Conservation (phyloP, 192 early-diverging fungal species). For the Helicostylum pulchrum region DNA sequence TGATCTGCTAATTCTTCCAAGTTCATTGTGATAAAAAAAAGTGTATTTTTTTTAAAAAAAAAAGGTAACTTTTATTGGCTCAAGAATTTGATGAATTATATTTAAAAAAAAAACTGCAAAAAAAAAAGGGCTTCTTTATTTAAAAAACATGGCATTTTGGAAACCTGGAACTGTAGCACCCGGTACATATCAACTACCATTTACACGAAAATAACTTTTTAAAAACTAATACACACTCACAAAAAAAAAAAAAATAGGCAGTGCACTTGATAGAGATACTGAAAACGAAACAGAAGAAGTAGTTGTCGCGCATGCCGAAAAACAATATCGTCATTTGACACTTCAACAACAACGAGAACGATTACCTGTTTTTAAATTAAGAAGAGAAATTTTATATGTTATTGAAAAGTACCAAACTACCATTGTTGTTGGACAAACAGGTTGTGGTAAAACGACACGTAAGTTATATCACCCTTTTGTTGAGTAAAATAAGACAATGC, state of each 20-base stretch:
- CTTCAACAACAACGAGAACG: constrained; percentile 76
- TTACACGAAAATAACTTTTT: not conserved
- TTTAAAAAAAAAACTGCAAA: no score
- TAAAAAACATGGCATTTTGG: constrained; percentile 51
- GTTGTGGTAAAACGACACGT: constrained; percentile 83
- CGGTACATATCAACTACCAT: constrained; percentile 28
- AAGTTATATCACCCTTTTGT: constrained; percentile 20
- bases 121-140: no score
- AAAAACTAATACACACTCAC: not conserved
- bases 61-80: no score
- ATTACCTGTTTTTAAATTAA: constrained; percentile 84
- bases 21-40: not conserved
- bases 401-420: constrained; percentile 66
- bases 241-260: constrained; percentile 41
- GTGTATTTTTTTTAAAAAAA: no score
- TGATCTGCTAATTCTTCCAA: not conserved
- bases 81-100: no score
- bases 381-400: constrained; percentile 61
- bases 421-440: constrained; percentile 74
- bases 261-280: constrained; percentile 57
- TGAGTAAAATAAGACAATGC: not conserved
- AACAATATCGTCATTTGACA: constrained; percentile 58
- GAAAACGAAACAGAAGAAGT: constrained; percentile 54
- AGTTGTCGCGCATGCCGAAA: constrained; percentile 45
- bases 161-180: constrained; percentile 60